Percentiles rank a stretch among this genome's conserved stretches.
These are phyloP conservation scores for Lactifluus piperatus DNA, from an alignment of 768 basidiomycete genomes.

Conservation along the genomic window DNA sequence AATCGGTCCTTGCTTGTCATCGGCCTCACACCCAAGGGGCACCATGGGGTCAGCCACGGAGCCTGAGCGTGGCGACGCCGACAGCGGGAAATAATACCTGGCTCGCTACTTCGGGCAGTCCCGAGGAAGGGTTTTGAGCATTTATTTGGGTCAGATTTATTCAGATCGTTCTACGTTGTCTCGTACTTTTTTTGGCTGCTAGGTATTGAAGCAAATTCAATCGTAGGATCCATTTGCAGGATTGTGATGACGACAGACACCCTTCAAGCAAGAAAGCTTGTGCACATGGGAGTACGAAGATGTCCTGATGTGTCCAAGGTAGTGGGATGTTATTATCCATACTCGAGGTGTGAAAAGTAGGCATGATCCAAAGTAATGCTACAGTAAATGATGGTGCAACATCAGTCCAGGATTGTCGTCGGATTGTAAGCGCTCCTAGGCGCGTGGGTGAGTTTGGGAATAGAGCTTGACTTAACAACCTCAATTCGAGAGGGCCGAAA, in stretches of 20 bases:
- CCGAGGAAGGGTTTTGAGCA: not conserved
- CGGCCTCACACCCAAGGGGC: conserved; percentile 36
- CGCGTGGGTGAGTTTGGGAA: too few relatives aligned
- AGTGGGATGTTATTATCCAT: too few relatives aligned
- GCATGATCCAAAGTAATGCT: too few relatives aligned
- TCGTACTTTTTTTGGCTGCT: not conserved
- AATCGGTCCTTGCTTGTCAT: conserved; percentile 49
- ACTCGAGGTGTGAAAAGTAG: too few relatives aligned
- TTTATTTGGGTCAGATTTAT: not conserved
- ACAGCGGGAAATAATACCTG: conserved; percentile 40
- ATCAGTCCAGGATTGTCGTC: too few relatives aligned
- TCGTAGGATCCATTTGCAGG: too few relatives aligned
- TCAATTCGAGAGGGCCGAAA: too few relatives aligned
- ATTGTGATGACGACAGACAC: too few relatives aligned
- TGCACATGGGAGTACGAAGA: not conserved
- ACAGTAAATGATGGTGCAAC: too few relatives aligned
- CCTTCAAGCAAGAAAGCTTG: too few relatives aligned
- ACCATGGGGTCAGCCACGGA: conserved; percentile 26
- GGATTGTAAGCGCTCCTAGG: too few relatives aligned
- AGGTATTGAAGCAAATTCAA: not conserved
- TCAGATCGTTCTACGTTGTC: not conserved
- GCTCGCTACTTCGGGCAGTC: not conserved
- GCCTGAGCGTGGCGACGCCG: conserved; percentile 36
- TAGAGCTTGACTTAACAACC: too few relatives aligned
- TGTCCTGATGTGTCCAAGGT: not conserved